Percentiles rank a stretch among this genome's conserved stretches.
These are phyloP conservation scores for Fistulinella prunicolor DNA, from an alignment of 768 basidiomycete species.

Conservation along the genomic window DNA sequence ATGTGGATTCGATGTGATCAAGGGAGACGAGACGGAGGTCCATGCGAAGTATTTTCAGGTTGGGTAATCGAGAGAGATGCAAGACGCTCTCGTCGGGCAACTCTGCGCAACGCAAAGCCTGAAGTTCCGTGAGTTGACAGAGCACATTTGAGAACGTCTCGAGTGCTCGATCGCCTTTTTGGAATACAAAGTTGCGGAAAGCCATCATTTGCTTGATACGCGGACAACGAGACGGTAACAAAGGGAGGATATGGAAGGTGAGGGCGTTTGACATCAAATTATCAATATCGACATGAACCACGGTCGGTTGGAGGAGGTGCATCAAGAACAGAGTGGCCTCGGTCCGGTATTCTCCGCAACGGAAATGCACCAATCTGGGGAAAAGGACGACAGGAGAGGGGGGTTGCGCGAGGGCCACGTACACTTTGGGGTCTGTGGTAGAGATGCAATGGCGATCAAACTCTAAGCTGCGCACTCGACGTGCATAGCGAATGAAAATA, in stretches of 20 bases:
- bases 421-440: slow-evolving; percentile 24
- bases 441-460: slow-evolving; percentile 27
- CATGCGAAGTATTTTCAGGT: slow-evolving; percentile 25
- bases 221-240: slow-evolving; percentile 22
- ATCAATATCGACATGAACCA: slow-evolving; percentile 29
- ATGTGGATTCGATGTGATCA: slow-evolving; percentile 16
- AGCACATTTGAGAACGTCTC: slow-evolving; percentile 24
- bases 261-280: slow-evolving; percentile 28
- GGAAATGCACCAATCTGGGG: slow-evolving; percentile 28
- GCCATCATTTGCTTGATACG: slow-evolving; percentile 29
- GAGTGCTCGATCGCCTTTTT: slow-evolving; percentile 23
- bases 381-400: slow-evolving; percentile 20
- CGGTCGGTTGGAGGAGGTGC: slow-evolving; percentile 25
- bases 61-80: slow-evolving; percentile 20
- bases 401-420: slow-evolving; percentile 12
- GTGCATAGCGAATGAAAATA: slow-evolving; percentile 27
- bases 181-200: slow-evolving; percentile 28
- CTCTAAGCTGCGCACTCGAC: slow-evolving; percentile 30
- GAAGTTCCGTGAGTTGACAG: slow-evolving; percentile 20
- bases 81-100: slow-evolving; percentile 23
- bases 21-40: slow-evolving; percentile 25
- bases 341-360: slow-evolving; percentile 24
- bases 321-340: slow-evolving; percentile 24
- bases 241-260: slow-evolving; percentile 15
- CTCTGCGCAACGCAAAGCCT: slow-evolving; percentile 26